phyloP scores from a whole-genome alignment of 768 basidiomycete genomes.

The Mycena vulgaris region DNA sequence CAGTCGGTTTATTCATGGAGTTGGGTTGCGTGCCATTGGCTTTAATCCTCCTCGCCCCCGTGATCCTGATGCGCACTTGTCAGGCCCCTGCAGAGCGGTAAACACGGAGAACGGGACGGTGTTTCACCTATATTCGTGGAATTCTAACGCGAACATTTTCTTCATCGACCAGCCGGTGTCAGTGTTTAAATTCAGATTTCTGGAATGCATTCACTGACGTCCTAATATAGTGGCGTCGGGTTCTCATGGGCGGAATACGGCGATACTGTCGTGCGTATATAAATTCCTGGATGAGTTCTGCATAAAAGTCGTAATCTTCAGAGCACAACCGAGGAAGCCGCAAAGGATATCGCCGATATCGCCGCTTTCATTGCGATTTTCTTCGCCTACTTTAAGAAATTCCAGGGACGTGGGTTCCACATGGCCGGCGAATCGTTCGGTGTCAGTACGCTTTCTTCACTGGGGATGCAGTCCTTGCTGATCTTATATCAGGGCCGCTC shows the following conservation, averaged over 20 bases:
- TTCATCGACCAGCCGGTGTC: conserved; percentile 58
- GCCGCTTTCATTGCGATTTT: too few species aligned
- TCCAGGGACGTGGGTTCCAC: conserved; percentile 64
- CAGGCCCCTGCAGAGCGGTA: too few species aligned
- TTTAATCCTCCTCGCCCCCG: too few species aligned
- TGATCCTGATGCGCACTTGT: neutral
- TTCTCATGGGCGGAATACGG: conserved; percentile 62
- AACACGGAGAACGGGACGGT: too few species aligned
- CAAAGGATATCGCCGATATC: too few species aligned
- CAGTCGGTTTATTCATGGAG: too few species aligned
- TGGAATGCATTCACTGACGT: too few species aligned
- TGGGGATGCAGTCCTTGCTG: too few species aligned
- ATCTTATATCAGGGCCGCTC: conserved; percentile 71
- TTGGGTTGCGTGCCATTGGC: too few species aligned
- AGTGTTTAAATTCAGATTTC: too few species aligned
- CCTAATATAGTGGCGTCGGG: conserved; percentile 53
- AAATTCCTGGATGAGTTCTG: neutral
- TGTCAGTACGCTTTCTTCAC: conserved; percentile 51
- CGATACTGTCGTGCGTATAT: conserved; percentile 17
- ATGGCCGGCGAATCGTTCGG: conserved; percentile 66
- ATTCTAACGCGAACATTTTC: conserved; percentile 62
- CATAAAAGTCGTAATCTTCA: neutral
- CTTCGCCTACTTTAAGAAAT: conserved; percentile 35
- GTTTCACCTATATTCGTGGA: conserved; percentile 42
- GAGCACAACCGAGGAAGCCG: too few species aligned